Base-by-base conservation (phyloP, 2,329 filamentous ascomycete genomes). In the Plectosphaerella plurivora region DNA sequence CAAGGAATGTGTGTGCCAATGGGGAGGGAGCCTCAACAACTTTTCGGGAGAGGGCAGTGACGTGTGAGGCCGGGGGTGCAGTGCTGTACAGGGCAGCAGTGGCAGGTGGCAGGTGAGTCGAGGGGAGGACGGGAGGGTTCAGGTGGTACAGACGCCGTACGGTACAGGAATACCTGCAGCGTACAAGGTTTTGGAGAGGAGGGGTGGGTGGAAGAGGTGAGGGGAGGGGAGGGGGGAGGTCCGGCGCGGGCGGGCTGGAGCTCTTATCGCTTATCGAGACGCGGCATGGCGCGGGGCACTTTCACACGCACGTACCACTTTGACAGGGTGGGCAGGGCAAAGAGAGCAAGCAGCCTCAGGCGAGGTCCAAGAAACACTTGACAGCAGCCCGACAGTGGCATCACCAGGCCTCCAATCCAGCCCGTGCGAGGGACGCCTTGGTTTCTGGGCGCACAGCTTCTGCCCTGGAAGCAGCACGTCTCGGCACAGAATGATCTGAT, bases 221-320 rank as follows among this genome's bases (percentile, higher is more conserved):
- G 16, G 10, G 33, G 24, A 33, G 33, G 18, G 22, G 44, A 14
- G 25, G 25, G 33, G 28, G 46, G 28, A 33, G 33, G 35, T 48
- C 36, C 9, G 46, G 36, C 25, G 25, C 16, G 44, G 12, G 24
- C 25, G 33, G 33, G 46, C 25, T 28, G 36, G 18, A 49, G 47
- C 47, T 49, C 47, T 49, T 49, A 49, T 49, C 47, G 47, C 47
- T 49, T 49, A 49, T 49, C 47, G 47, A 16, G 16, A 18, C n/a
- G 41, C 41, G 15, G 22, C 14, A 24, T 24, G 45, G 35, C 47
- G 47, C 47, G 47, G 47, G 47, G 47, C 33, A 37, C 16, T 37
- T 42, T 33, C 28, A 33, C 28, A 33, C 28, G 28, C 28, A 33
- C 28, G 28, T 12, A 33, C 28, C 28, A 33, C 28, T 33, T 33